Evolutionary conservation across 805 yeast genomes (phyloP).

Genomic region (Monosporozyma siamensis): DNA sequence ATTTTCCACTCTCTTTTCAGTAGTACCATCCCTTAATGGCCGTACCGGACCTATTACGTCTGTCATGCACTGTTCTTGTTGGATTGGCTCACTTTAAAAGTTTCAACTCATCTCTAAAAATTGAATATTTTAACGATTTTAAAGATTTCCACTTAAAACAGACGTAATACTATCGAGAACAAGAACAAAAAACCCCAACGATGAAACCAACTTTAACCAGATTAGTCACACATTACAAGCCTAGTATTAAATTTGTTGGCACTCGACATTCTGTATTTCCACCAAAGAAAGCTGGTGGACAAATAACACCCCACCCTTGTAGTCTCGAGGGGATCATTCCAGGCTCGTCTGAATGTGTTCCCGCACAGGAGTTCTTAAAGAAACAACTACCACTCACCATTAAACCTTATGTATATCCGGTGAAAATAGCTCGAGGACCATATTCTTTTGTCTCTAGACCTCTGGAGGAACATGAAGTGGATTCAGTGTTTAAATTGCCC

Average conservation of each 20-base stretch:
- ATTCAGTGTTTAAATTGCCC: conserved; percentile 60
- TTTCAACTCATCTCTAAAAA: background rate
- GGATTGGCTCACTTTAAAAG: background rate
- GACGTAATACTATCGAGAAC: too few relatives aligned
- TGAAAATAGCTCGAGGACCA: background rate
- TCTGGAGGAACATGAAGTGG: conserved; percentile 32
- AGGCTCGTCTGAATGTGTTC: conserved; percentile 21
- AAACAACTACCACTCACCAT: conserved; percentile 35
- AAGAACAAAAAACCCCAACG: background rate
- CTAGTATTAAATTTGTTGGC: conserved; percentile 80
- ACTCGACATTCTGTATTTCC: conserved; percentile 53
- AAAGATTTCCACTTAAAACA: too few relatives aligned
- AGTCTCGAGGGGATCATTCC: conserved; percentile 23
- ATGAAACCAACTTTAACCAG: conserved; percentile 15
- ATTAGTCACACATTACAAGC: conserved; percentile 36
- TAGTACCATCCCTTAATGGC: background rate
- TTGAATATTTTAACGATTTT: background rate
- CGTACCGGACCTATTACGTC: too few relatives aligned
- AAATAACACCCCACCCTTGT: conserved; percentile 22
- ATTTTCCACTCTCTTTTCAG: background rate
- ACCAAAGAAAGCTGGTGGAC: conserved; percentile 18
- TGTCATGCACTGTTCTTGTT: too few relatives aligned
- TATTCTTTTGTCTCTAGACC: conserved; percentile 25
- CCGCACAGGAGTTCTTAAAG: conserved; percentile 15
- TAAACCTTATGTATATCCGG: conserved; percentile 24